Conservation (phyloP, 192 early-diverging fungal species). For the Linnemannia exigua region DNA sequence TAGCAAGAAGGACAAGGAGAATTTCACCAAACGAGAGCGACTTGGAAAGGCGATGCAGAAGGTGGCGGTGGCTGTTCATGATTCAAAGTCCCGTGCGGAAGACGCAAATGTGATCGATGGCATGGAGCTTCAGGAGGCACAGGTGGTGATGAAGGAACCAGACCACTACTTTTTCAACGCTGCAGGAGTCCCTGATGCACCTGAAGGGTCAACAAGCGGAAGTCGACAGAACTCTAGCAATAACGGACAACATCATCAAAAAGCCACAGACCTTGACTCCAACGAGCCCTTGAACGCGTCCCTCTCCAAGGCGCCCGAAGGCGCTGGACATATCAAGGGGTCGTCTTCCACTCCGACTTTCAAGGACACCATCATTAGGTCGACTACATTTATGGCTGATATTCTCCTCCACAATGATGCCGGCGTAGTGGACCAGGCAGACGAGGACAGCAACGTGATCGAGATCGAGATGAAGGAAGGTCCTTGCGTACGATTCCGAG, state of each 20-base stretch:
- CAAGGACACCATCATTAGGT: slow-evolving; percentile 12
- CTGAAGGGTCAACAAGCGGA: background rate
- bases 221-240: background rate
- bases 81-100: background rate
- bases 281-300: slow-evolving; percentile 18
- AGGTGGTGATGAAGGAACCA: slow-evolving; percentile 18
- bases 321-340: background rate
- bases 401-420: slow-evolving; percentile 22
- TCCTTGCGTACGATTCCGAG: slow-evolving; percentile 39
- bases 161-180: slow-evolving; percentile 46
- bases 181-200: background rate
- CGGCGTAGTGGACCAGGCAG: slow-evolving; percentile 8
- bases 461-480: slow-evolving; percentile 51
- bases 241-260: slow-evolving; percentile 6
- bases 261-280: slow-evolving; percentile 3
- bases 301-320: background rate
- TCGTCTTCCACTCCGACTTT: slow-evolving; percentile 8
- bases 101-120: background rate
- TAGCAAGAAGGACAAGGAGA: slow-evolving; percentile 13
- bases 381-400: slow-evolving; percentile 31
- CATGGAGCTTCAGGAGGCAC: background rate
- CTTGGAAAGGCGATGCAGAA: slow-evolving; percentile 8
- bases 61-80: slow-evolving; percentile 10
- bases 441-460: slow-evolving; percentile 42
- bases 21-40: background rate